Conservation (phyloP, 2,329 filamentous ascomycete genomes). For the Sphaerulina vaccinii region DNA sequence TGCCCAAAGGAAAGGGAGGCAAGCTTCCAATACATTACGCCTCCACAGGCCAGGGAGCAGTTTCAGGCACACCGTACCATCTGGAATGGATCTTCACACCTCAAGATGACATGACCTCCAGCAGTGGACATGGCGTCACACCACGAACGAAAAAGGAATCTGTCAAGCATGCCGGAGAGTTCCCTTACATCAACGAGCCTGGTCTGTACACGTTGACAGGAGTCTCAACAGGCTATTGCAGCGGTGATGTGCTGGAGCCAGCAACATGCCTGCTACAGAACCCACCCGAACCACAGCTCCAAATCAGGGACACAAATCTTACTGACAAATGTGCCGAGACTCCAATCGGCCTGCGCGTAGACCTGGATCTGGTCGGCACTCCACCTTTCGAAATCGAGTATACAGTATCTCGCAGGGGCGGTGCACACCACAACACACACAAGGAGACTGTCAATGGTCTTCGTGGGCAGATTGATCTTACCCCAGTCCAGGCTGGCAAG, state of each 20-base stretch:
- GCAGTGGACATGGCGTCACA: conserved; percentile 66
- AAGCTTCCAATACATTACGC: conserved; percentile 71
- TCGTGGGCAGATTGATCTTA: conserved; percentile 79
- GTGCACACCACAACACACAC: conserved; percentile 50
- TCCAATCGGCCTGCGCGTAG: conserved; percentile 83
- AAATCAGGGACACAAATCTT: conserved; percentile 74
- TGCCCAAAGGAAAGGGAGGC: conserved; percentile 69
- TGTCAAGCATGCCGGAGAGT: conserved; percentile 62
- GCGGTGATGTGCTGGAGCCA: conserved; percentile 87
- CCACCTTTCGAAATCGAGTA: conserved; percentile 87
- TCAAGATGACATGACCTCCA: conserved; percentile 65
- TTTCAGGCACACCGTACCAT: conserved; percentile 65
- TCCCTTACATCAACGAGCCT: conserved; percentile 68
- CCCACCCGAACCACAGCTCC: conserved; percentile 78
- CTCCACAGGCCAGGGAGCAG: conserved; percentile 57
- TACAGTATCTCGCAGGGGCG: conserved; percentile 62
- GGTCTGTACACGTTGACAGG: conserved; percentile 84
- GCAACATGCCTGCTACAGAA: conserved; percentile 92
- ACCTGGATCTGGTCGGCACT: conserved; percentile 85
- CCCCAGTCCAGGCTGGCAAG: conserved; percentile 74
- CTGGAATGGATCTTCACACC: conserved; percentile 81
- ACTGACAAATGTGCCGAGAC: conserved; percentile 94
- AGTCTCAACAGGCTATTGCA: conserved; percentile 76
- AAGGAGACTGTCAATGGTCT: conserved; percentile 65
- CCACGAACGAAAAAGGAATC: conserved; percentile 58